phyloP scores from a whole-genome alignment of 139 green algal genomes.

The Prasinococcaceae sp. region DNA sequence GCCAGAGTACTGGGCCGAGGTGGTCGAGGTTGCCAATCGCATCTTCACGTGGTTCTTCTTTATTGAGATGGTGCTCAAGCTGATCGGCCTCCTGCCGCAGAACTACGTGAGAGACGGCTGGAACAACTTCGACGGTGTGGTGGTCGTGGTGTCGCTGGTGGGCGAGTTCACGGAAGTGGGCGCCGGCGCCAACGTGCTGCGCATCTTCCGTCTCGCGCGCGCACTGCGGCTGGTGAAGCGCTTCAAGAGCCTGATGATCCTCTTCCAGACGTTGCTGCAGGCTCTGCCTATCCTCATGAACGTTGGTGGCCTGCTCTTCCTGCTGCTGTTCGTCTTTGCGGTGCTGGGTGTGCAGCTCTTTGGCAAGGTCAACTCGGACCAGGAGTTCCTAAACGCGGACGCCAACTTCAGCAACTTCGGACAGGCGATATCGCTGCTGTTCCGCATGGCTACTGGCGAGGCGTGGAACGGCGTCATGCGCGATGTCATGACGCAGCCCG shows the following conservation, averaged over 20 bases:
- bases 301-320: slow-evolving; percentile 17
- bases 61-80: slow-evolving; percentile 27
- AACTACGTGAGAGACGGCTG: slow-evolving; percentile 22
- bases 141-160: slow-evolving; percentile 13
- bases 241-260: slow-evolving; percentile 7
- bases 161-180: slow-evolving; percentile 2
- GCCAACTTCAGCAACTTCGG: slow-evolving; percentile 50
- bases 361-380: slow-evolving; percentile 9
- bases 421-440: slow-evolving; percentile 38
- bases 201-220: slow-evolving; percentile 13
- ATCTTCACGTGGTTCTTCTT: slow-evolving; percentile 30
- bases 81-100: slow-evolving; percentile 14
- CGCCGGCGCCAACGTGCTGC: slow-evolving; percentile 1
- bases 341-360: slow-evolving; percentile 22
- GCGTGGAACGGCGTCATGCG: slow-evolving; percentile 51
- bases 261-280: slow-evolving; percentile 20
- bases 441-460: slow-evolving; percentile 47
- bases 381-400: slow-evolving; percentile 11
- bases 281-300: slow-evolving; percentile 18
- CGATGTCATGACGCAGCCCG: slow-evolving; percentile 3
- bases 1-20: neutral
- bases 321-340: slow-evolving; percentile 23
- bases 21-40: slow-evolving; percentile 15
- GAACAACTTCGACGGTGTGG: slow-evolving; percentile 27
- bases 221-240: slow-evolving; percentile 15